These are phyloP conservation scores for Peterozyma toletana DNA, from an alignment of 805 yeast species.

Conservation along the genomic window DNA sequence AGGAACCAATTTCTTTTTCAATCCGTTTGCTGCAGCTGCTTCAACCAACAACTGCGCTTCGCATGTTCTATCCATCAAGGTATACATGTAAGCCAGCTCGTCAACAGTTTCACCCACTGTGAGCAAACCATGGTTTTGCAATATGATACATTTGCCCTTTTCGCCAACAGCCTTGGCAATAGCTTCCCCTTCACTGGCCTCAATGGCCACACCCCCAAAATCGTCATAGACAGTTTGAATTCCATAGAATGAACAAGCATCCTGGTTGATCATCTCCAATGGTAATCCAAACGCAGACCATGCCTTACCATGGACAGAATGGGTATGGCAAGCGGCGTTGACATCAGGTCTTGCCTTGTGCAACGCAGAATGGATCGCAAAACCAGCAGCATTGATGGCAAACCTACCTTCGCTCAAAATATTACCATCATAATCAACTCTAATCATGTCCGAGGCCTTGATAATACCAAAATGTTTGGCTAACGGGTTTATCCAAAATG, in stretches of 20 bases:
- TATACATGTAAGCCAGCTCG: conserved; percentile 65
- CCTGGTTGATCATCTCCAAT: conserved; percentile 77
- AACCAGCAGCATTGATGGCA: conserved; percentile 63
- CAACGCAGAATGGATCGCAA: conserved; percentile 59
- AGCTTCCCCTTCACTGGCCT: conserved; percentile 52
- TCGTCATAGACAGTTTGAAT: conserved; percentile 57
- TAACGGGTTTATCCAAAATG: conserved; percentile 87
- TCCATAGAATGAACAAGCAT: conserved; percentile 60
- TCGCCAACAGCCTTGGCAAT: conserved; percentile 56
- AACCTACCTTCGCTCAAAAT: conserved; percentile 48
- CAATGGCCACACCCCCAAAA: conserved; percentile 78
- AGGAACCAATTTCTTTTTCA: conserved; percentile 33
- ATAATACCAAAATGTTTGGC: conserved; percentile 66
- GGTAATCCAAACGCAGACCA: conserved; percentile 59
- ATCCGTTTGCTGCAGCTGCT: conserved; percentile 36
- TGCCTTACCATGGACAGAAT: conserved; percentile 58
- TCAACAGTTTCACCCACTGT: conserved; percentile 68
- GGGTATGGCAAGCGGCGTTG: conserved; percentile 67
- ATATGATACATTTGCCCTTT: conserved; percentile 46
- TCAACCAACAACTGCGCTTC: conserved; percentile 62
- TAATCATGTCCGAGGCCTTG: conserved; percentile 57
- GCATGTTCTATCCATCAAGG: conserved; percentile 57
- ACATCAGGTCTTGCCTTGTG: conserved; percentile 67
- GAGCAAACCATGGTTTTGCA: conserved; percentile 68
- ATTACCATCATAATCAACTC: conserved; percentile 55